Conservation (phyloP, 225 moss, liverwort and hornwort species). For the Pseudisothecium myosuroides region DNA sequence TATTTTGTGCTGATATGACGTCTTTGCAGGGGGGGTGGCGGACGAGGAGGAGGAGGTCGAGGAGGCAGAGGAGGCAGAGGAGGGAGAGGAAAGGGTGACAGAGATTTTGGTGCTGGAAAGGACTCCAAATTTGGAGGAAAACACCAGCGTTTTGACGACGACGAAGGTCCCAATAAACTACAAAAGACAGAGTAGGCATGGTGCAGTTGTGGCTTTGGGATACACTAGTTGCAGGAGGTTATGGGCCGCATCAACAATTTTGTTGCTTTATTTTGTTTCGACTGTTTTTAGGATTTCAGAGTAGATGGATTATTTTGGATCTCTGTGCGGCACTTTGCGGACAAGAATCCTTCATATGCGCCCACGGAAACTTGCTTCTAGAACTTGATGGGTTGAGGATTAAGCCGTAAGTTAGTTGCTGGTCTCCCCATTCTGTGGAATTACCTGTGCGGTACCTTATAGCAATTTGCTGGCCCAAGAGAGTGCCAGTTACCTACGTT, state of each 20-base stretch:
- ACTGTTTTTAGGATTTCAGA: not conserved
- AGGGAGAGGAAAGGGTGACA: conserved; percentile 49
- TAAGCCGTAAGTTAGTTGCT: not conserved
- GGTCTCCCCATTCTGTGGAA: not conserved
- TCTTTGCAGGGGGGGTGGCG: conserved; percentile 41
- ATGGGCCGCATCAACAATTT: conserved; percentile 11
- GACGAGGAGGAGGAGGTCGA: conserved; percentile 50
- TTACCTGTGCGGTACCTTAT: not conserved
- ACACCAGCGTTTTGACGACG: conserved; percentile 26
- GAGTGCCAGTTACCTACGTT: not conserved
- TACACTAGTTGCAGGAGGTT: not conserved
- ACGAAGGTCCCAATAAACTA: conserved; percentile 9
- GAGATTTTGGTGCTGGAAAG: conserved; percentile 18
- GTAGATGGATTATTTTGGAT: conserved; percentile 3
- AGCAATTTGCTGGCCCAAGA: not conserved
- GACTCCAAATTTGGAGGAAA: conserved; percentile 21
- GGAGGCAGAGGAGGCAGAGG: conserved; percentile 62
- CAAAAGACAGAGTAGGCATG: conserved; percentile 26
- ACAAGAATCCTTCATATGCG: not conserved
- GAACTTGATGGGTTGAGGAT: not conserved
- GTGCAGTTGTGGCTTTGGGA: not conserved
- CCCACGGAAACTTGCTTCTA: not conserved
- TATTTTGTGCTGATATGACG: not conserved
- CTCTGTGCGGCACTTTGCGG: not conserved
- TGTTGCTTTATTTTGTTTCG: conserved; percentile 3